phyloP scores from a whole-genome alignment of 441 rosid genomes.

The Eruca vesicaria region DNA sequence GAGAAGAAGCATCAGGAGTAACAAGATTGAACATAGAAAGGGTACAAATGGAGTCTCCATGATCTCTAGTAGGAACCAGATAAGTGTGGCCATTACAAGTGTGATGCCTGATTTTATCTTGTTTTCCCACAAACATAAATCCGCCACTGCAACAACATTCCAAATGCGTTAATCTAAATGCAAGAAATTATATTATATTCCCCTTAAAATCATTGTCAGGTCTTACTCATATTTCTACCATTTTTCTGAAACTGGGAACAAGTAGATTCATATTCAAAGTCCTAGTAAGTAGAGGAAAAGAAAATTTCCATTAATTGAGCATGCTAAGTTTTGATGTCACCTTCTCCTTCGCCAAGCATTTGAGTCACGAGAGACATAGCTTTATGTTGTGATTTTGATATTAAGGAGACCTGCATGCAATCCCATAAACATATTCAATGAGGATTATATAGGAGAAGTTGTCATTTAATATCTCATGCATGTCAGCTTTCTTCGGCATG shows the following conservation, averaged over 20 bases:
- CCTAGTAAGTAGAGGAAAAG: not conserved
- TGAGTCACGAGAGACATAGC: constrained; percentile 23
- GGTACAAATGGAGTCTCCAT: constrained; percentile 16
- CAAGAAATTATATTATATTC: not conserved
- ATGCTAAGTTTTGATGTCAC: constrained; percentile 16
- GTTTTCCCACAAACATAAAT: constrained; percentile 28
- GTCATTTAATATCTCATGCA: constrained; percentile 4
- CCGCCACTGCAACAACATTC: constrained; percentile 21
- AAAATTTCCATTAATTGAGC: not conserved
- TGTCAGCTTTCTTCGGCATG: constrained; percentile 7
- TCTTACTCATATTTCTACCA: not conserved
- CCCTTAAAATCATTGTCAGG: not conserved
- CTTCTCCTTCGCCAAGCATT: constrained; percentile 25
- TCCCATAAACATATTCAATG: not conserved
- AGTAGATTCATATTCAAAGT: not conserved
- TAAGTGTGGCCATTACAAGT: constrained; percentile 22
- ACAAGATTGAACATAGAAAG: constrained; percentile 8
- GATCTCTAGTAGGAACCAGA: constrained; percentile 22
- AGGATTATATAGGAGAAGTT: not conserved
- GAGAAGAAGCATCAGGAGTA: constrained; percentile 19
- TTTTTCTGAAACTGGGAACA: not conserved
- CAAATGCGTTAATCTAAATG: not conserved
- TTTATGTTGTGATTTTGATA: not conserved
- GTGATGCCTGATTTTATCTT: constrained; percentile 18
- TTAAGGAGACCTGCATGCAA: not conserved